These are phyloP conservation scores for Collybiopsis confluens DNA, from an alignment of 768 basidiomycete genomes.

Conservation along the genomic window DNA sequence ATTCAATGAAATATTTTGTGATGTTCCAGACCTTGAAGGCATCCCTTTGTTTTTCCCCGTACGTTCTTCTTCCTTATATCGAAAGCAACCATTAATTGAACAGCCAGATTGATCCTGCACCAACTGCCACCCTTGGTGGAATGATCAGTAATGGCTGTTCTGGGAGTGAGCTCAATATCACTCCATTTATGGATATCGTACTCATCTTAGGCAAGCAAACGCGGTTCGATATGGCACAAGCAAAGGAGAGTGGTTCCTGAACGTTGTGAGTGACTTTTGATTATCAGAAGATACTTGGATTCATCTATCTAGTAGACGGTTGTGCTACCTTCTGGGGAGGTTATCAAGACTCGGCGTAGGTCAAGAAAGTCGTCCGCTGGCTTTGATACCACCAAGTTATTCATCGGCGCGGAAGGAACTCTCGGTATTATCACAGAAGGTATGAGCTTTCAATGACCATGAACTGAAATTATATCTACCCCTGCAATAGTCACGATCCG, in stretches of 20 bases:
- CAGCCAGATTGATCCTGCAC: slow-evolving; percentile 67
- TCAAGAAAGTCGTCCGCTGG: slow-evolving; percentile 85
- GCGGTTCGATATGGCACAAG: slow-evolving; percentile 87
- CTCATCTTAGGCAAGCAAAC: slow-evolving; percentile 44
- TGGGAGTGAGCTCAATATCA: slow-evolving; percentile 50
- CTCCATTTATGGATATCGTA: slow-evolving; percentile 1
- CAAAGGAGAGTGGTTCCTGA: slow-evolving; percentile 88
- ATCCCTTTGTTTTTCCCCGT: slow-evolving; percentile 85
- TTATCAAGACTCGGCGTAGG: slow-evolving; percentile 82
- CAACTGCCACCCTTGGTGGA: slow-evolving; percentile 79
- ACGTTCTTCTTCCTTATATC: slow-evolving; percentile 14
- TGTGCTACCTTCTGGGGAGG: slow-evolving; percentile 82
- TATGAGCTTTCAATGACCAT: slow-evolving; percentile 12
- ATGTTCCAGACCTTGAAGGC: slow-evolving; percentile 29
- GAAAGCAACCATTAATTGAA: background rate
- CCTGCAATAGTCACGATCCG: slow-evolving; percentile 61
- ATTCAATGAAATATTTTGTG: background rate
- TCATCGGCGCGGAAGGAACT: slow-evolving; percentile 81
- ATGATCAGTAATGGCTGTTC: slow-evolving; percentile 87
- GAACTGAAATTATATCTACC: background rate
- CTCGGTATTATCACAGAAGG: slow-evolving; percentile 90
- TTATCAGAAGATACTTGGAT: background rate
- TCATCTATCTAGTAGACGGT: slow-evolving; percentile 55
- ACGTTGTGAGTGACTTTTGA: slow-evolving; percentile 47
- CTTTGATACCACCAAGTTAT: slow-evolving; percentile 80